These are phyloP conservation scores for Pholiota molesta DNA, from an alignment of 768 basidiomycete species.

Conservation along the genomic window DNA sequence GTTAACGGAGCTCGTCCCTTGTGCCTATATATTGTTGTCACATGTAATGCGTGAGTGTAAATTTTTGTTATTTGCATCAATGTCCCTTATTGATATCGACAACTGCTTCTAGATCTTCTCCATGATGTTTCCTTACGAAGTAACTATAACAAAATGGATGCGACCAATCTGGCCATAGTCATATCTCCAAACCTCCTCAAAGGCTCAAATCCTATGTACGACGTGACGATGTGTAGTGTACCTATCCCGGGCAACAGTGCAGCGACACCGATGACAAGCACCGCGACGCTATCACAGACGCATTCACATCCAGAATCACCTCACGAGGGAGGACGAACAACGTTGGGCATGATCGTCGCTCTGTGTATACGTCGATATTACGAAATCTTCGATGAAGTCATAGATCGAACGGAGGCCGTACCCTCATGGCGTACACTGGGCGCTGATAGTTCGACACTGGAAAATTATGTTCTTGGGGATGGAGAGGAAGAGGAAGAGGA, in stretches of 20 bases:
- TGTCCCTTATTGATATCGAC: not conserved
- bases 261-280: not conserved
- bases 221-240: constrained; percentile 75
- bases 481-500: constrained; percentile 80
- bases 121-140: constrained; percentile 78
- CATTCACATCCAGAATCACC: not conserved
- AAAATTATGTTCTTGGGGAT: constrained; percentile 31
- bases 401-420: constrained; percentile 67
- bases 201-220: constrained; percentile 65
- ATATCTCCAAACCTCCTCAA: constrained; percentile 80
- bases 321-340: constrained; percentile 50
- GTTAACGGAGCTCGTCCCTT: constrained; percentile 68
- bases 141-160: constrained; percentile 76
- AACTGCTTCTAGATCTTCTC: constrained; percentile 59
- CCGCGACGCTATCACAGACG: constrained; percentile 4
- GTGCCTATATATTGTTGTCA: constrained; percentile 74
- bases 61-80: constrained; percentile 7
- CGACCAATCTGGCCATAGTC: constrained; percentile 80
- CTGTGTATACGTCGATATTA: constrained; percentile 83
- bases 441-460: constrained; percentile 25
- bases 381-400: constrained; percentile 84
- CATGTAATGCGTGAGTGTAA: constrained; percentile 58
- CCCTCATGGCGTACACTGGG: constrained; percentile 34
- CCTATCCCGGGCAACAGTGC: constrained; percentile 37
- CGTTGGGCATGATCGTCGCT: constrained; percentile 72